phyloP scores from a whole-genome alignment of 768 basidiomycete species.

The Suillus cothurnatus region DNA sequence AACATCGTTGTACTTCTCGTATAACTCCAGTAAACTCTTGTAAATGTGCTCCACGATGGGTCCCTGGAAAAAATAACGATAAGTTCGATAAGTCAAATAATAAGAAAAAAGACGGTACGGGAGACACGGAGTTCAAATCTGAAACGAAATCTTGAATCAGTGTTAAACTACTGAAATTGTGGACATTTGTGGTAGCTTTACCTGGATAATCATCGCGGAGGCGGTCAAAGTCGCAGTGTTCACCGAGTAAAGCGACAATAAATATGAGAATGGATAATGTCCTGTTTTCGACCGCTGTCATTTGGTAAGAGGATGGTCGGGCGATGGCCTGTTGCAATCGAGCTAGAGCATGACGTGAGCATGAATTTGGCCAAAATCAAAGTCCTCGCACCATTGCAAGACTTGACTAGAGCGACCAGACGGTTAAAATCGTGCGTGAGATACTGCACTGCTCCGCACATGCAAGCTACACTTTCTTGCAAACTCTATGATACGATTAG shows the following conservation, averaged over 20 bases:
- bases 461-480: slow-evolving; percentile 91
- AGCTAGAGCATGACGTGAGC: slow-evolving; percentile 38
- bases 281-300: slow-evolving; percentile 51
- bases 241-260: slow-evolving; percentile 83
- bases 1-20: slow-evolving; percentile 62
- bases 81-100: neutral
- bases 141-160: slow-evolving; percentile 61
- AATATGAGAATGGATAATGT: slow-evolving; percentile 73
- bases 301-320: slow-evolving; percentile 41
- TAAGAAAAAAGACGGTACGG: slow-evolving; percentile 8
- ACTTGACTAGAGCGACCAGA: slow-evolving; percentile 79
- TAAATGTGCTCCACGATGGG: slow-evolving; percentile 87
- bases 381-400: slow-evolving; percentile 69
- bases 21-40: slow-evolving; percentile 65
- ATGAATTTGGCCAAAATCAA: neutral
- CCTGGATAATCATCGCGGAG: slow-evolving; percentile 64
- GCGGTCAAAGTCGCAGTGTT: slow-evolving; percentile 86
- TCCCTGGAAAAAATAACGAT: slow-evolving; percentile 39
- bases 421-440: slow-evolving; percentile 85
- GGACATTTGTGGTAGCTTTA: slow-evolving; percentile 35
- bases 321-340: slow-evolving; percentile 63
- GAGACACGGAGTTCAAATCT: slow-evolving; percentile 37
- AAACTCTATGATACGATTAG: slow-evolving; percentile 53
- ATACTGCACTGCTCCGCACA: slow-evolving; percentile 82
- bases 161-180: slow-evolving; percentile 36